A percentile compares a stretch with the other conserved stretches of the same genome.
These are phyloP conservation scores for Orbilia brochopaga DNA, from an alignment of 2,329 filamentous ascomycete genomes.

Conservation along the genomic window DNA sequence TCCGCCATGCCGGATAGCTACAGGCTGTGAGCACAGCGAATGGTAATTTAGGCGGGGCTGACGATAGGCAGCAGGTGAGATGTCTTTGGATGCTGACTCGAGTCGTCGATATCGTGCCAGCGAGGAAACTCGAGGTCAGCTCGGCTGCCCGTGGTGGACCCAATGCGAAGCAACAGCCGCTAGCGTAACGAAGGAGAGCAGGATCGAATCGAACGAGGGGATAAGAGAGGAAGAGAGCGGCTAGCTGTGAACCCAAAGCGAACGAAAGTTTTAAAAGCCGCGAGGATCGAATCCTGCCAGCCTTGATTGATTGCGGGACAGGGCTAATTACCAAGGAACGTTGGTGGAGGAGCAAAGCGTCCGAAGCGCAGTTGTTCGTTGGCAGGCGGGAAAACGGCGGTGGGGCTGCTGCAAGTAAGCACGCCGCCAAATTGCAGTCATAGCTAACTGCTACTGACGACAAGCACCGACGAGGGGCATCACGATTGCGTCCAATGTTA, in stretches of 20 bases:
- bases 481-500: not conserved
- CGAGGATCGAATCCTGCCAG: not conserved
- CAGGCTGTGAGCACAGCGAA: not conserved
- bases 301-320: not conserved
- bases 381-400: not conserved
- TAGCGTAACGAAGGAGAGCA: not conserved
- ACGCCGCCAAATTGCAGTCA: not conserved
- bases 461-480: not conserved
- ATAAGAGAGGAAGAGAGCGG: not conserved
- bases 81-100: not conserved
- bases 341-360: not conserved
- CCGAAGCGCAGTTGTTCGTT: not conserved
- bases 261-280: not conserved
- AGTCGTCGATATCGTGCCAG: not conserved
- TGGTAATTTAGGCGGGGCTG: not conserved
- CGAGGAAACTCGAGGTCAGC: not conserved
- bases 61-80: not conserved
- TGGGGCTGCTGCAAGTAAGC: not conserved
- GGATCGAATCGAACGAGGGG: not conserved
- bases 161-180: not conserved
- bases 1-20: slow-evolving; percentile 26
- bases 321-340: no score
- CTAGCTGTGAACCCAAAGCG: not conserved
- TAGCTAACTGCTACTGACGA: no score
- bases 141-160: not conserved